Conservation (phyloP, 192 early-diverging fungal genomes). For the Thoreauomyces humboldtii region DNA sequence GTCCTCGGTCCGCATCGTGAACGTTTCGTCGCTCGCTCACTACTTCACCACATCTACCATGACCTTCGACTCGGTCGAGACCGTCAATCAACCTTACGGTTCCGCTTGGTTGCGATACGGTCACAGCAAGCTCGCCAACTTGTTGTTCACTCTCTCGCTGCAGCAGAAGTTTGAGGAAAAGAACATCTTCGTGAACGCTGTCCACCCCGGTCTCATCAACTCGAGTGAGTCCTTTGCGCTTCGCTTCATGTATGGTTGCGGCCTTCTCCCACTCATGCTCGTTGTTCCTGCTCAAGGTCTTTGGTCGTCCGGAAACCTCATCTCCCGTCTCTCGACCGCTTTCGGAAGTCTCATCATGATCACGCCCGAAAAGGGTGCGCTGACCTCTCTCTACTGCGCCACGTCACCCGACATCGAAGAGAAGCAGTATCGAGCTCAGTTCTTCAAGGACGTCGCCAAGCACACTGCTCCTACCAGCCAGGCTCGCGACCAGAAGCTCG, state of each 20-base stretch:
- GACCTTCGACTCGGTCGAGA: constrained; percentile 22
- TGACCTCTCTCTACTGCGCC: constrained; percentile 40
- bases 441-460: constrained; percentile 39
- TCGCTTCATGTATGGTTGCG: constrained; percentile 17
- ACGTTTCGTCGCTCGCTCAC: constrained; percentile 29
- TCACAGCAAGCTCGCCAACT: constrained; percentile 35
- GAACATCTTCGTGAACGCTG: constrained; percentile 14
- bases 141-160: constrained; percentile 31
- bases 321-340: not conserved
- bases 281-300: not conserved
- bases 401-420: constrained; percentile 30
- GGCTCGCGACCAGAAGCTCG: constrained; percentile 29
- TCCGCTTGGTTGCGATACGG: constrained; percentile 33
- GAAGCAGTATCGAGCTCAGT: constrained; percentile 11
- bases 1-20: constrained; percentile 37
- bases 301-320: not conserved
- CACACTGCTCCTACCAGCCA: constrained; percentile 17
- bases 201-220: constrained; percentile 43
- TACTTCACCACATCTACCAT: not conserved
- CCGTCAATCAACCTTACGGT: constrained; percentile 24
- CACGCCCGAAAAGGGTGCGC: constrained; percentile 32
- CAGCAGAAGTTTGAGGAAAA: constrained; percentile 4
- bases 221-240: no score
- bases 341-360: not conserved
- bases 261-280: not conserved